phyloP scores from a whole-genome alignment of 306 rosid species.

The Styphnolobium japonicum region DNA sequence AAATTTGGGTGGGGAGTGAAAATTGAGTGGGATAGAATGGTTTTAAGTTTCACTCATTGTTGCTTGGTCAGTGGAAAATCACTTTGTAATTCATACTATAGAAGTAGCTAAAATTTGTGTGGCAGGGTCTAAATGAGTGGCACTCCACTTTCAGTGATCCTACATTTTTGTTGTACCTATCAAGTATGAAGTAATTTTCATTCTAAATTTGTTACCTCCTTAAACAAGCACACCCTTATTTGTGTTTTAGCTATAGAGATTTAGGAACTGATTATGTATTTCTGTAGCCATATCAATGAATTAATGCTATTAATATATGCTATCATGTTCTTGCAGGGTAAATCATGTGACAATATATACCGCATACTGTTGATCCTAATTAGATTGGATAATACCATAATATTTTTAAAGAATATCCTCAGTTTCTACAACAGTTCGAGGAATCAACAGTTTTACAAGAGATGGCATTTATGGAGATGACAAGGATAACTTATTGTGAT shows the following conservation, averaged over 20 bases:
- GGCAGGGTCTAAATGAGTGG: background rate
- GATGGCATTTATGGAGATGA: conserved; percentile 18
- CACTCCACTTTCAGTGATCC: background rate
- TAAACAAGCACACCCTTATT: background rate
- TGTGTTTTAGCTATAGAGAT: conserved; percentile 1
- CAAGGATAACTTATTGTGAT: conserved; percentile 1
- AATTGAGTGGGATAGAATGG: conserved; percentile 3
- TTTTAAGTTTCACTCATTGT: background rate
- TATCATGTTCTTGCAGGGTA: conserved; percentile 30
- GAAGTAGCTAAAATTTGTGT: background rate
- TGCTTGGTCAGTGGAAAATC: background rate
- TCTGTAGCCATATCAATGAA: background rate
- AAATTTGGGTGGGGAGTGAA: background rate
- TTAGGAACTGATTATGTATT: conserved; percentile 1
- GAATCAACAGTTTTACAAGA: background rate
- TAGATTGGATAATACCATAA: conserved; percentile 18
- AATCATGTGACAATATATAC: conserved; percentile 26
- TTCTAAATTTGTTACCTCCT: background rate
- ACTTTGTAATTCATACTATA: background rate
- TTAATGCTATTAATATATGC: background rate
- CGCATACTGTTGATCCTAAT: conserved; percentile 12
- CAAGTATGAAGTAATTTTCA: background rate
- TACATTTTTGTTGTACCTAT: background rate
- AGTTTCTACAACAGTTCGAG: background rate
- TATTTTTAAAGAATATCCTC: conserved; percentile 1